These are phyloP conservation scores for Leucogyrophana mollusca DNA, from an alignment of 768 basidiomycete species.

Conservation along the genomic window DNA sequence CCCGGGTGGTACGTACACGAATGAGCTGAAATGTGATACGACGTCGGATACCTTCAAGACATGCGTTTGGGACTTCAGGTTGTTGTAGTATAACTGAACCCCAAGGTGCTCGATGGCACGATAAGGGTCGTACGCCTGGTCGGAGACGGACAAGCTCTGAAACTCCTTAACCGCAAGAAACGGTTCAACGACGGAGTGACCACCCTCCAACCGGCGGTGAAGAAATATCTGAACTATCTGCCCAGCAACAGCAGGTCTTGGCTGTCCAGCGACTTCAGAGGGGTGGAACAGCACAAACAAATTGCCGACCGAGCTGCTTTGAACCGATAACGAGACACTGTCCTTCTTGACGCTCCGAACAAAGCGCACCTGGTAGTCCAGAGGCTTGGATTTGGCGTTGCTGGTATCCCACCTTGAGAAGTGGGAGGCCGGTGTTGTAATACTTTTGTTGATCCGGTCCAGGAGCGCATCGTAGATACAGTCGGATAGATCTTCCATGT, in stretches of 20 bases:
- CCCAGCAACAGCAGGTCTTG: background rate
- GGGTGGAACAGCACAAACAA: background rate
- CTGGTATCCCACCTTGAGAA: too few relatives aligned
- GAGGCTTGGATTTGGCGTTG: background rate
- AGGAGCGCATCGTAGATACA: too few relatives aligned
- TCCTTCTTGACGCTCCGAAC: background rate
- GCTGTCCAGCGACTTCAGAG: background rate
- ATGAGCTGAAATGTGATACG: background rate
- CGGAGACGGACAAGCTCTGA: background rate
- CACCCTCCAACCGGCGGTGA: background rate
- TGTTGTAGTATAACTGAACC: background rate
- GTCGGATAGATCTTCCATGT: too few relatives aligned
- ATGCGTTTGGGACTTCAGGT: background rate
- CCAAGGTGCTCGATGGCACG: background rate
- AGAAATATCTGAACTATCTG: background rate
- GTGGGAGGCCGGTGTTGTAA: too few relatives aligned
- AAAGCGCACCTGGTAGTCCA: background rate
- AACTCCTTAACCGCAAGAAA: background rate
- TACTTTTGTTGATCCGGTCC: too few relatives aligned
- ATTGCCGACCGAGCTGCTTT: background rate
- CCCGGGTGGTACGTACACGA: background rate
- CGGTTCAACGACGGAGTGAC: background rate
- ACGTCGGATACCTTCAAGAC: background rate
- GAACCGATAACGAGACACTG: background rate
- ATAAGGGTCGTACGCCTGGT: background rate